Conservation (phyloP, 352 stramenopile species). For the Aphanomyces euteiches region DNA sequence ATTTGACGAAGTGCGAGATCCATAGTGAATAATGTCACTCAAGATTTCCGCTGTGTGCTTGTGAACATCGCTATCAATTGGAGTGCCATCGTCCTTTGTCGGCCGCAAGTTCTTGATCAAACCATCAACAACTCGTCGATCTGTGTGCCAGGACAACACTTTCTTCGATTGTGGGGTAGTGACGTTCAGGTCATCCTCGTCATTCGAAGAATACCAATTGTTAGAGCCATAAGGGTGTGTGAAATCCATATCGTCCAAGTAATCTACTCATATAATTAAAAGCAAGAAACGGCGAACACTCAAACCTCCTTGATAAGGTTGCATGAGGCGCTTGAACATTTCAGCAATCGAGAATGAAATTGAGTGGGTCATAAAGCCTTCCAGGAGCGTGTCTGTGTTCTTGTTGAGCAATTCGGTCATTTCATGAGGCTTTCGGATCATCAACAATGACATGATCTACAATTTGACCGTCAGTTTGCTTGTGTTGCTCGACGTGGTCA, state of each 20-base stretch:
- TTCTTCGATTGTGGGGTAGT: slow-evolving; percentile 71
- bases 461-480: background rate
- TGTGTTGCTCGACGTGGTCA: background rate
- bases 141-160: slow-evolving; percentile 66
- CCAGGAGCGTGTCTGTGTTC: slow-evolving; percentile 64
- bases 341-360: slow-evolving; percentile 78
- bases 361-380: slow-evolving; percentile 59
- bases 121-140: slow-evolving; percentile 65
- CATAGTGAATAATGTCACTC: slow-evolving; percentile 83
- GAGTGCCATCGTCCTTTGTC: slow-evolving; percentile 34
- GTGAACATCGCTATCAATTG: slow-evolving; percentile 68
- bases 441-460: slow-evolving; percentile 80
- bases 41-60: slow-evolving; percentile 69
- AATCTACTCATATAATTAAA: slow-evolving; percentile 40
- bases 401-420: slow-evolving; percentile 84
- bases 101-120: slow-evolving; percentile 54
- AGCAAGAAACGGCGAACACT: background rate
- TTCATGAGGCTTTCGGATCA: slow-evolving; percentile 82
- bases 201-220: slow-evolving; percentile 58
- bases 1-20: slow-evolving; percentile 54
- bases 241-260: slow-evolving; percentile 86
- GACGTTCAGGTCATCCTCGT: slow-evolving; percentile 67
- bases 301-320: slow-evolving; percentile 69
- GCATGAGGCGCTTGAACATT: slow-evolving; percentile 76
- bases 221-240: slow-evolving; percentile 74